Percentiles rank a stretch among this genome's conserved stretches.
Conservation (phyloP, 176 grass and related monocot genomes). For the Olyra latifolia region DNA sequence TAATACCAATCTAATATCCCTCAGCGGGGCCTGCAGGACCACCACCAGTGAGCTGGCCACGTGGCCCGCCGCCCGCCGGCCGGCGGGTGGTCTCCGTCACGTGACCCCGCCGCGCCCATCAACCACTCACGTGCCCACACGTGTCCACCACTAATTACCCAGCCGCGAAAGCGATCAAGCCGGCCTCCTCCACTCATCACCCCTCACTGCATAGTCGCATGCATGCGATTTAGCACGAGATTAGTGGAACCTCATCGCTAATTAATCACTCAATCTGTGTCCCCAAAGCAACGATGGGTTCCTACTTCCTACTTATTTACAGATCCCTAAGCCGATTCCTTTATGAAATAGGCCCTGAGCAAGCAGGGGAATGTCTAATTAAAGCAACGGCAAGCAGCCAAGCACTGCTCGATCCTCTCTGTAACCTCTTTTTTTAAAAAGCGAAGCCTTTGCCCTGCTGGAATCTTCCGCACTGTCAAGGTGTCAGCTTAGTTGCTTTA, state of each 20-base stretch:
- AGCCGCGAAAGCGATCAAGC: too few relatives aligned
- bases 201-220: background rate
- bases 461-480: conserved; percentile 66
- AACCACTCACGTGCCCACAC: conserved; percentile 2
- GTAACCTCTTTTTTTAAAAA: conserved; percentile 9
- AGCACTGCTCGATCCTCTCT: background rate
- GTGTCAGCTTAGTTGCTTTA: background rate
- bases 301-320: conserved; percentile 41
- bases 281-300: background rate
- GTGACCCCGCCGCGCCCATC: conserved; percentile 1
- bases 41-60: conserved; percentile 47
- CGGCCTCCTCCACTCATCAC: background rate
- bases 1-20: too few relatives aligned
- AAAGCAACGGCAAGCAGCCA: background rate
- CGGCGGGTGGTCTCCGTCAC: conserved; percentile 22
- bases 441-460: background rate
- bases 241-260: conserved; percentile 18
- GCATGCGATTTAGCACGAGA: background rate
- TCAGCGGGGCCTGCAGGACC: too few relatives aligned
- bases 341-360: conserved; percentile 15
- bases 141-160: background rate
- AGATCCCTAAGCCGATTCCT: conserved; percentile 71
- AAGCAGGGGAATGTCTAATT: conserved; percentile 48
- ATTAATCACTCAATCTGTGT: background rate
- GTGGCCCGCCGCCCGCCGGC: conserved; percentile 6